phyloP scores from a whole-genome alignment of 2,329 filamentous ascomycete species.

The Davidsoniella neocaledoniae region DNA sequence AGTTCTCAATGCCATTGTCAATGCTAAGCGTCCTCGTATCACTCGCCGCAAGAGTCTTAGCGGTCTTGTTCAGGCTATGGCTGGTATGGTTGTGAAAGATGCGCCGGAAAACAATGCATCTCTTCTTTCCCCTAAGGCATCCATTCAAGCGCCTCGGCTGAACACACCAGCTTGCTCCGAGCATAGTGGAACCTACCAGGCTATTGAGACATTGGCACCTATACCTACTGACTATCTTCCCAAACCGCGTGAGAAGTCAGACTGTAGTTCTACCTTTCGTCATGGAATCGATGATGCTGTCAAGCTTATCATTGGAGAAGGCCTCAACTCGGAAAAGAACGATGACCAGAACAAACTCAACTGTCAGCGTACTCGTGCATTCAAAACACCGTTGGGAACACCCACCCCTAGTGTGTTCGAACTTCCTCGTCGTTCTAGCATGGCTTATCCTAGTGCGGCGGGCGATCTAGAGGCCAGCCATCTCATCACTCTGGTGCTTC shows the following conservation, averaged over 20 bases:
- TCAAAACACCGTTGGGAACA: conserved; percentile 6
- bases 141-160: not conserved
- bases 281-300: conserved; percentile 12
- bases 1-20: not conserved
- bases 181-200: not conserved
- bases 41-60: conserved; percentile 11
- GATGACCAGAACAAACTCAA: not conserved
- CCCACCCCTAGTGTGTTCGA: conserved; percentile 9
- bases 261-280: conserved; percentile 12
- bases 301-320: conserved; percentile 11
- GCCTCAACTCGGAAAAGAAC: not conserved
- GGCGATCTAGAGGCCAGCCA: not conserved
- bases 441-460: not conserved
- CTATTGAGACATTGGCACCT: conserved; percentile 1
- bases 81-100: conserved; percentile 8
- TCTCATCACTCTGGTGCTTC: conserved; percentile 11
- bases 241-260: conserved; percentile 10
- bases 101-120: not conserved
- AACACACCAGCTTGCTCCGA: not conserved
- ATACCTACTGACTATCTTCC: conserved; percentile 8
- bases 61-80: conserved; percentile 10
- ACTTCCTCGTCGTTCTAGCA: not conserved
- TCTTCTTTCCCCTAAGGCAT: too few relatives aligned
- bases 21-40: conserved; percentile 4
- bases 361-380: not conserved